Percentiles rank a stretch among this genome's conserved stretches.
Conservation (phyloP, 169 alveolate species). For the Plasmodium fragile region DNA sequence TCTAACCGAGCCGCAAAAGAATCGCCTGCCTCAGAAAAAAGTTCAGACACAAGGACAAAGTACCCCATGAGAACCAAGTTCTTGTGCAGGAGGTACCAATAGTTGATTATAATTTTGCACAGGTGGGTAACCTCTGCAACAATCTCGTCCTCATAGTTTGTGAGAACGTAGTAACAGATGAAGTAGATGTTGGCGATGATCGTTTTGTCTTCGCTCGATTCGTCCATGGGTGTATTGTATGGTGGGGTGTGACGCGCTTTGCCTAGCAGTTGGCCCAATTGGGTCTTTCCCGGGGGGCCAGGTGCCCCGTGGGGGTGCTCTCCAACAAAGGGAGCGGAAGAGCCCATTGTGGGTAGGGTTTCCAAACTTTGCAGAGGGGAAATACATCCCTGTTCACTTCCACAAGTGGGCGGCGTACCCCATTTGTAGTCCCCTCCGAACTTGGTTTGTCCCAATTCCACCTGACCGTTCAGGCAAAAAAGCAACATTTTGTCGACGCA, state of each 20-base stretch:
- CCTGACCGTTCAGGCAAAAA: not conserved
- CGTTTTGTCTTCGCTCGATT: not conserved
- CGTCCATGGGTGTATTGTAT: not conserved
- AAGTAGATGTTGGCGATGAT: constrained; percentile 37
- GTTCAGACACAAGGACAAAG: constrained; percentile 22
- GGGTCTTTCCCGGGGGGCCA: not conserved
- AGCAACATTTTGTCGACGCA: constrained; percentile 11
- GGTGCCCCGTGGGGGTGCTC: not conserved
- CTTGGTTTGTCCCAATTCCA: not conserved
- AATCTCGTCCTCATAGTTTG: constrained; percentile 7
- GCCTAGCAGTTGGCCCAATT: not conserved
- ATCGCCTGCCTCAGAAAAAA: constrained; percentile 2
- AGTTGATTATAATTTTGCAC: constrained; percentile 19
- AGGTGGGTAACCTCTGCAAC: not conserved
- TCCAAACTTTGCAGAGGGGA: not conserved
- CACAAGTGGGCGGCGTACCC: not conserved
- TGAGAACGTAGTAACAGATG: constrained; percentile 28
- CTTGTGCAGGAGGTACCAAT: constrained; percentile 16
- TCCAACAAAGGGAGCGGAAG: not conserved
- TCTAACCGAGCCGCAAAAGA: not conserved
- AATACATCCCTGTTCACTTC: not conserved
- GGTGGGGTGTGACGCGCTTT: not conserved
- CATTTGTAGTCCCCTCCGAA: not conserved
- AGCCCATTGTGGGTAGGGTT: not conserved
- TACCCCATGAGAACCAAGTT: constrained; percentile 33